Evolutionary conservation across 2,329 filamentous ascomycete species (phyloP).

Genomic region (Orbilia brochopaga): DNA sequence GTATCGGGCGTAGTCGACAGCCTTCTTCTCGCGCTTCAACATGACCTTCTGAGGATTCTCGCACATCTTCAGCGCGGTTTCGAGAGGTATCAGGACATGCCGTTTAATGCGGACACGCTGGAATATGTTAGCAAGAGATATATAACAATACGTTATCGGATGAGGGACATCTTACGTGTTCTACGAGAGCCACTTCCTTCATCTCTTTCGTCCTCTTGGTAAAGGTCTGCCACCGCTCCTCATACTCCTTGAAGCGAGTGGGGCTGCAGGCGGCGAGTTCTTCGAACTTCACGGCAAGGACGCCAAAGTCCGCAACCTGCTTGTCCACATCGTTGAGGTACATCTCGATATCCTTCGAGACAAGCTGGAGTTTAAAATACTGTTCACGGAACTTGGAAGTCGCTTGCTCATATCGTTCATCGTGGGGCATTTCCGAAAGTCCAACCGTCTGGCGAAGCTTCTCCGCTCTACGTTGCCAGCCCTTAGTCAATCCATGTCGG

Average conservation of each 20-base stretch:
- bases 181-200: constrained; percentile 78
- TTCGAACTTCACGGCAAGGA: constrained; percentile 81
- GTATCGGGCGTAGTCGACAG: constrained; percentile 83
- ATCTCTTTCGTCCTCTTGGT: constrained; percentile 86
- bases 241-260: constrained; percentile 78
- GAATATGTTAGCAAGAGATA: not conserved
- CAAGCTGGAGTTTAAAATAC: constrained; percentile 88
- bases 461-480: constrained; percentile 86
- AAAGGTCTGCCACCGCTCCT: constrained; percentile 93
- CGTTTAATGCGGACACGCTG: constrained; percentile 68
- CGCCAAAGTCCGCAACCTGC: constrained; percentile 81
- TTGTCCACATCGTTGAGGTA: constrained; percentile 81
- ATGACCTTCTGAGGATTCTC: constrained; percentile 85
- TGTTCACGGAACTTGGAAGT: constrained; percentile 90
- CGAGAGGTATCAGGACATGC: constrained; percentile 83
- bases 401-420: constrained; percentile 78
- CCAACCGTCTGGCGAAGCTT: constrained; percentile 77
- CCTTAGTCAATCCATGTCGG: constrained; percentile 80
- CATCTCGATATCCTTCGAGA: constrained; percentile 89
- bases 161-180: constrained; percentile 69
- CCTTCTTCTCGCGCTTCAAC: constrained; percentile 91
- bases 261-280: constrained; percentile 74
- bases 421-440: constrained; percentile 72
- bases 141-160: constrained; percentile 55
- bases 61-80: constrained; percentile 77